Conservation (phyloP, 805 yeast genomes). For the Hyphopichia homilentoma region DNA sequence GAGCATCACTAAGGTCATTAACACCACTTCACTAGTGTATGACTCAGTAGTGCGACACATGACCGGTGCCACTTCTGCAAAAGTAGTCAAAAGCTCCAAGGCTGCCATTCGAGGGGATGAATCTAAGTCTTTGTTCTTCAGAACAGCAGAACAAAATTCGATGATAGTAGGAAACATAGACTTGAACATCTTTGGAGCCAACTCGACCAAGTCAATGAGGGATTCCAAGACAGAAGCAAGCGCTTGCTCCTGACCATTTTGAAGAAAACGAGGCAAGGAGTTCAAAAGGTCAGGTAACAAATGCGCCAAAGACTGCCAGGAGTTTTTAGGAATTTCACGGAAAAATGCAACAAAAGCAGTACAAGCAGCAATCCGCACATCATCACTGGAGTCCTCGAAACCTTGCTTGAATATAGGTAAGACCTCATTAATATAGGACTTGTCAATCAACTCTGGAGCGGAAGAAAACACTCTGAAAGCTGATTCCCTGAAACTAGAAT, state of each 20-base stretch:
- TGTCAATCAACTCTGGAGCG: constrained; percentile 73
- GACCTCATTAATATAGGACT: constrained; percentile 49
- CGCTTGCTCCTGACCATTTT: constrained; percentile 74
- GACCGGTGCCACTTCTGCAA: constrained; percentile 88
- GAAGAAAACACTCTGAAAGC: constrained; percentile 86
- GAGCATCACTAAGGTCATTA: constrained; percentile 75
- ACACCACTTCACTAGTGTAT: constrained; percentile 69
- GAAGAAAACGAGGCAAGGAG: constrained; percentile 80
- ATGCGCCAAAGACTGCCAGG: constrained; percentile 75
- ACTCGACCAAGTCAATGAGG: constrained; percentile 81
- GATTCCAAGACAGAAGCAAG: constrained; percentile 86
- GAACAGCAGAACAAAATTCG: constrained; percentile 79
- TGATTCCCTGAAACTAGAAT: constrained; percentile 77
- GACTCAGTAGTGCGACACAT: constrained; percentile 84
- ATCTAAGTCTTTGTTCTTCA: constrained; percentile 78
- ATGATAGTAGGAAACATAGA: constrained; percentile 88
- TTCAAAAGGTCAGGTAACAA: constrained; percentile 80
- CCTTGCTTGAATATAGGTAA: constrained; percentile 76
- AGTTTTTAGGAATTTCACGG: constrained; percentile 69
- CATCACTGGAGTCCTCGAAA: constrained; percentile 74
- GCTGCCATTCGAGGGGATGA: constrained; percentile 79
- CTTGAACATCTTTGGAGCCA: constrained; percentile 92
- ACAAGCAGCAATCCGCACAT: constrained; percentile 87
- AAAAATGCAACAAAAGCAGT: constrained; percentile 91
- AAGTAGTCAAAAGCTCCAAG: constrained; percentile 82